phyloP scores from a whole-genome alignment of 2,329 filamentous ascomycete species.

The Chalaropsis ovoidea region DNA sequence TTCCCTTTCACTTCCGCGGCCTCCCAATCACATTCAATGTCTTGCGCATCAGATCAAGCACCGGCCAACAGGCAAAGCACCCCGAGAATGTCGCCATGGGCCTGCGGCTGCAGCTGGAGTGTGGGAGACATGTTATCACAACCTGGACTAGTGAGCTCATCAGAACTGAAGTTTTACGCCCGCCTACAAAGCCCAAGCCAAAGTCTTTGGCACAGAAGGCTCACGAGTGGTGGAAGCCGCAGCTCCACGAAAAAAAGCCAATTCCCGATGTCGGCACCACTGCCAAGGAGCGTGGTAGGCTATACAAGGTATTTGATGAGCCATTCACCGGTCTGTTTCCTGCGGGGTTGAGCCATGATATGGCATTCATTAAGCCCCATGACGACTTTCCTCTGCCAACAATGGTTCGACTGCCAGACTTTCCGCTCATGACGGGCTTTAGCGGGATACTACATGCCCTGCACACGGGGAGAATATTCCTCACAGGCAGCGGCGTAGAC shows the following conservation, averaged over 20 bases:
- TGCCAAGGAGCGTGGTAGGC: background rate
- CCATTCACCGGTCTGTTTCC: slow-evolving; percentile 16
- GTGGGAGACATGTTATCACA: slow-evolving; percentile 16
- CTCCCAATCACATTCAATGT: slow-evolving; percentile 18
- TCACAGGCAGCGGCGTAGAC: slow-evolving; percentile 14
- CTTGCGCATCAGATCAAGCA: slow-evolving; percentile 14
- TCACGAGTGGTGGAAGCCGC: slow-evolving; percentile 13
- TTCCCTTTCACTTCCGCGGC: slow-evolving; percentile 17
- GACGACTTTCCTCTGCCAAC: background rate
- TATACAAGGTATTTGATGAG: slow-evolving; percentile 11
- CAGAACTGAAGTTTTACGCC: slow-evolving; percentile 13
- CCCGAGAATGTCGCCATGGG: slow-evolving; percentile 12
- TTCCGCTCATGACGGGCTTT: slow-evolving; percentile 12
- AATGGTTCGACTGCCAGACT: slow-evolving; percentile 1
- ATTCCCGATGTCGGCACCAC: background rate
- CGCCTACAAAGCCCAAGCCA: slow-evolving; percentile 7
- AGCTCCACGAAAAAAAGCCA: background rate
- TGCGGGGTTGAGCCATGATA: slow-evolving; percentile 11
- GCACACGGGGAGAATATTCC: slow-evolving; percentile 9
- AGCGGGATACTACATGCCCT: slow-evolving; percentile 17
- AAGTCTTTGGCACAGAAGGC: slow-evolving; percentile 5
- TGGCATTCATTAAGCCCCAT: slow-evolving; percentile 16
- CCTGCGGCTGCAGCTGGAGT: slow-evolving; percentile 9
- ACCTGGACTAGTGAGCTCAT: slow-evolving; percentile 20
- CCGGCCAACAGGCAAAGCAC: slow-evolving; percentile 6